A percentile compares a stretch with the other conserved stretches of the same genome.
Conservation (phyloP, 257 asterid species). For the Galeopsis tetrahit region DNA sequence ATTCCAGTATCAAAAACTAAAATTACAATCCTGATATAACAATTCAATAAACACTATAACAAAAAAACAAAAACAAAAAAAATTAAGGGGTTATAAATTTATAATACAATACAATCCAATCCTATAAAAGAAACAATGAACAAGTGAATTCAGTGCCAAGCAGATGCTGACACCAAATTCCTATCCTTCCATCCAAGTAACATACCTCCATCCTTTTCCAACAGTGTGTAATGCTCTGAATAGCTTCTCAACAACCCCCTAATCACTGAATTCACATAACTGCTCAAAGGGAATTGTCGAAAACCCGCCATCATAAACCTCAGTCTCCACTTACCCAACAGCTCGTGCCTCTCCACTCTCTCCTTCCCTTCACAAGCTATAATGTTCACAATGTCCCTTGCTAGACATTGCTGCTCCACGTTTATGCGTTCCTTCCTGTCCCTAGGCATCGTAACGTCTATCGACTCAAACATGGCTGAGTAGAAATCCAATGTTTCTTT, state of each 20-base stretch:
- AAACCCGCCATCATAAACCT: slow-evolving; percentile 92
- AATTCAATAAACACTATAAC: too few species aligned
- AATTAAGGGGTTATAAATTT: too few species aligned
- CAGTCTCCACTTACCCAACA: slow-evolving; percentile 84
- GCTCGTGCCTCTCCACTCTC: slow-evolving; percentile 89
- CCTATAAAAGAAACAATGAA: too few species aligned
- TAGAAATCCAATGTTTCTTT: slow-evolving; percentile 73
- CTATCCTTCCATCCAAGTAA: slow-evolving; percentile 89
- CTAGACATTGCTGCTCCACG: slow-evolving; percentile 90
- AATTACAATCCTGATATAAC: not conserved
- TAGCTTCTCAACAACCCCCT: slow-evolving; percentile 66
- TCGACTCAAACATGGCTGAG: slow-evolving; percentile 83
- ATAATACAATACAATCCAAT: too few species aligned
- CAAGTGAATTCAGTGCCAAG: slow-evolving; percentile 61
- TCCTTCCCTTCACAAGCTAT: slow-evolving; percentile 94
- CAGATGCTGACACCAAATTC: slow-evolving; percentile 84
- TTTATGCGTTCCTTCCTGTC: slow-evolving; percentile 80
- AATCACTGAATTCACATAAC: slow-evolving; percentile 83
- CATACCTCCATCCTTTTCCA: slow-evolving; percentile 85
- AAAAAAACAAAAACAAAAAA: too few species aligned
- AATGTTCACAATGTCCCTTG: slow-evolving; percentile 88
- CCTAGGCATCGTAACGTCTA: slow-evolving; percentile 73
- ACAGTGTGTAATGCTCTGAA: slow-evolving; percentile 74
- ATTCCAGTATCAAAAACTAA: not conserved
- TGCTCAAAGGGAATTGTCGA: slow-evolving; percentile 61